phyloP scores from a whole-genome alignment of 768 basidiomycete genomes.

The Mycena crocata region DNA sequence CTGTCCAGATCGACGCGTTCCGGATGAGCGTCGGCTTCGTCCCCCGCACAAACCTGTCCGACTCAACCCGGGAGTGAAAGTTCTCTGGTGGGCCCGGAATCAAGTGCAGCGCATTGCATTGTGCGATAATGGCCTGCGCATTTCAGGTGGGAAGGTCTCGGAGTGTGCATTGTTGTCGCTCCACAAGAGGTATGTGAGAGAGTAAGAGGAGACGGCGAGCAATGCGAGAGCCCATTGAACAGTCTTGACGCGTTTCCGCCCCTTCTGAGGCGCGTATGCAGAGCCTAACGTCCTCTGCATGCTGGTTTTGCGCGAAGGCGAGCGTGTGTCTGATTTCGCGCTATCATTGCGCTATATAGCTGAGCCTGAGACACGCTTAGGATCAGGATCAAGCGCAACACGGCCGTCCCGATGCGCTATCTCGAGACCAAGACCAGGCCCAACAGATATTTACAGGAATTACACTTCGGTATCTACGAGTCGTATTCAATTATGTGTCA shows the following conservation, averaged over 20 bases:
- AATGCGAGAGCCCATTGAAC: neutral
- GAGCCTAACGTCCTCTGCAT: conserved; percentile 20
- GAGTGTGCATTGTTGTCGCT: conserved; percentile 40
- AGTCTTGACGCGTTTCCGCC: conserved; percentile 6
- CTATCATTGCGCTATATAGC: too few relatives aligned
- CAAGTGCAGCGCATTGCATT: conserved; percentile 19
- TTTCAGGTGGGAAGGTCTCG: conserved; percentile 26
- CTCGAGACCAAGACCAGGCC: neutral
- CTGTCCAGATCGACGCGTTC: conserved; percentile 87
- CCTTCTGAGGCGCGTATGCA: neutral
- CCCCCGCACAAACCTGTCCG: conserved; percentile 67
- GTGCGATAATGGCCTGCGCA: conserved; percentile 17
- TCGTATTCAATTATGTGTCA: too few relatives aligned
- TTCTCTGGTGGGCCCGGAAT: conserved; percentile 28
- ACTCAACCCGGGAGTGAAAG: conserved; percentile 55
- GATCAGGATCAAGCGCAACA: too few relatives aligned
- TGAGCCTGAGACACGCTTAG: too few relatives aligned
- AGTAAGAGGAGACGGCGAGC: conserved; percentile 10
- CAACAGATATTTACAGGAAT: conserved; percentile 20
- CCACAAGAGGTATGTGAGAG: conserved; percentile 22
- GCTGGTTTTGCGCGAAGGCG: neutral
- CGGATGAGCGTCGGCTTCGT: conserved; percentile 66
- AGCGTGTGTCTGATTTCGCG: neutral
- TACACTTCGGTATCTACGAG: conserved; percentile 9
- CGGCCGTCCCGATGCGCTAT: too few relatives aligned